Conservation (phyloP, 192 early-diverging fungal species). For the Coemansia sp. region DNA sequence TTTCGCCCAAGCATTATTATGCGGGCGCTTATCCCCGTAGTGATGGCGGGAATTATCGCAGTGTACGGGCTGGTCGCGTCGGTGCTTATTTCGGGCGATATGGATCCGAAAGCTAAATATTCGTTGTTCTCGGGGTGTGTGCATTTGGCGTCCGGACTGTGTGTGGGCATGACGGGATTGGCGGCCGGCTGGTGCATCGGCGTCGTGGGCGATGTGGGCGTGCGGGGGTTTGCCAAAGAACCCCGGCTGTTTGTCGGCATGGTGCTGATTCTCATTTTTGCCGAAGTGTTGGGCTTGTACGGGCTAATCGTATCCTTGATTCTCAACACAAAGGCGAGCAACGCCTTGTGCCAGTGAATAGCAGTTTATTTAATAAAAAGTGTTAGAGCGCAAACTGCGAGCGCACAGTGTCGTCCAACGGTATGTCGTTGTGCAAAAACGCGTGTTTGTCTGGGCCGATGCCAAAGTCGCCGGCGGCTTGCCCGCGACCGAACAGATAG, state of each 20-base stretch:
- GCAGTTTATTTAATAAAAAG: background rate
- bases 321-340: conserved; percentile 88
- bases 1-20: conserved; percentile 90
- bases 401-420: conserved; percentile 36
- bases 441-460: conserved; percentile 63
- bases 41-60: conserved; percentile 99
- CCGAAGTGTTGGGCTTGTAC: conserved; percentile 97
- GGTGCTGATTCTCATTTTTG: conserved; percentile 99
- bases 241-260: conserved; percentile 88
- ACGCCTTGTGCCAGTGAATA: conserved; percentile 40
- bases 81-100: conserved; percentile 81
- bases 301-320: conserved; percentile 97
- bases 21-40: conserved; percentile 91
- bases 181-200: conserved; percentile 98
- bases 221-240: conserved; percentile 87
- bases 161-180: conserved; percentile 86
- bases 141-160: conserved; percentile 89
- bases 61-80: conserved; percentile 97
- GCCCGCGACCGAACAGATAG: conserved; percentile 85
- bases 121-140: conserved; percentile 72
- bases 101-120: conserved; percentile 42
- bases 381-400: conserved; percentile 47
- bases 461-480: conserved; percentile 80
- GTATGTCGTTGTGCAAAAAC: conserved; percentile 73
- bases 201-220: conserved; percentile 94